Conservation (phyloP, 2,329 filamentous ascomycete genomes). For the Xylaria digitata region DNA sequence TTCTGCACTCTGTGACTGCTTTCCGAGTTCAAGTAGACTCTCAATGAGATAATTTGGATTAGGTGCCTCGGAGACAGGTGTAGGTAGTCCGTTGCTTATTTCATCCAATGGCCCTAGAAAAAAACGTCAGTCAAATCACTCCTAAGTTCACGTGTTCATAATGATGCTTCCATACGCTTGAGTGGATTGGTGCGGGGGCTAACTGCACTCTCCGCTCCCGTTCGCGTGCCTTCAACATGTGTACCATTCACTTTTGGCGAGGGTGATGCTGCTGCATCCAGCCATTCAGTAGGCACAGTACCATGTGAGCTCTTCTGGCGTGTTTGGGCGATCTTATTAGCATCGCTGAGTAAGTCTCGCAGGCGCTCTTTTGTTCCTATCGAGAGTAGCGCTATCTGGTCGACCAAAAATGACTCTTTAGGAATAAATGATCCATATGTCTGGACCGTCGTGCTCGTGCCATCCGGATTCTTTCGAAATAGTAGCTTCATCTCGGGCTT, state of each 20-base stretch:
- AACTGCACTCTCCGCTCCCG: constrained; percentile 57
- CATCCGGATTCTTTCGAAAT: constrained; percentile 69
- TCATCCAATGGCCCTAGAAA: constrained; percentile 53
- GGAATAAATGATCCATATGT: constrained; percentile 78
- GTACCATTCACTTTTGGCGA: constrained; percentile 48
- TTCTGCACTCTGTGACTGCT: constrained; percentile 76
- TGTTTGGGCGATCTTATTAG: constrained; percentile 74
- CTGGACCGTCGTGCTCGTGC: constrained; percentile 67
- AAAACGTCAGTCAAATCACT: constrained; percentile 52
- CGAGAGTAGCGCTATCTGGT: constrained; percentile 85
- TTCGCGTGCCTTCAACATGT: constrained; percentile 46
- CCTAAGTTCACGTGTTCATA: constrained; percentile 31
- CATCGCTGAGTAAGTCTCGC: constrained; percentile 80
- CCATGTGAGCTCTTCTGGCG: constrained; percentile 85
- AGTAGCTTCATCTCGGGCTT: constrained; percentile 64
- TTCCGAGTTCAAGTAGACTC: constrained; percentile 70
- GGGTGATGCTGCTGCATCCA: constrained; percentile 71
- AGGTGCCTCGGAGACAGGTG: constrained; percentile 60
- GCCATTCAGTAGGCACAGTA: constrained; percentile 79
- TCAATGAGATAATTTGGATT: constrained; percentile 62
- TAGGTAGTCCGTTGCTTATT: constrained; percentile 55
- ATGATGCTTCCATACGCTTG: constrained; percentile 65
- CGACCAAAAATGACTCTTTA: constrained; percentile 79
- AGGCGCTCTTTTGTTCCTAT: constrained; percentile 85
- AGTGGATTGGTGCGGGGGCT: constrained; percentile 65